Conservation (phyloP, 2,329 filamentous ascomycete genomes). For the Cryoendolithus antarcticus region DNA sequence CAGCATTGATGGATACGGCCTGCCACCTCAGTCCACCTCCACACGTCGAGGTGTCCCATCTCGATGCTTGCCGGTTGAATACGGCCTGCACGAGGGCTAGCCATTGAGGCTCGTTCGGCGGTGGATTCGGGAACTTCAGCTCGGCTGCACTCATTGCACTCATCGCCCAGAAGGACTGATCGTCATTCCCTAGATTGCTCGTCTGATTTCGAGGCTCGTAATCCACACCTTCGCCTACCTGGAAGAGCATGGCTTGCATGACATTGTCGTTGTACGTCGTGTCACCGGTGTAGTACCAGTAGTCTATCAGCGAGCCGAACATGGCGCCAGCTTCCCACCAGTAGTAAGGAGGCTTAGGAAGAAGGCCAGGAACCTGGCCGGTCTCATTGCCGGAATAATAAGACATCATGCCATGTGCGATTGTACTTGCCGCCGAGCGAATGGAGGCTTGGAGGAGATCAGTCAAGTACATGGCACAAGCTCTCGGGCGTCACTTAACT, state of each 20-base stretch:
- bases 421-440: constrained; percentile 28
- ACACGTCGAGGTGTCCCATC: constrained; percentile 27
- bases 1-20: constrained; percentile 34
- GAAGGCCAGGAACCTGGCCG: constrained; percentile 38
- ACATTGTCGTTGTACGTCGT: constrained; percentile 48
- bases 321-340: constrained; percentile 49
- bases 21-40: constrained; percentile 27
- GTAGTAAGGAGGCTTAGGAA: constrained; percentile 61
- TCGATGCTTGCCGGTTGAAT: constrained; percentile 26
- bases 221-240: constrained; percentile 44
- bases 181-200: constrained; percentile 36
- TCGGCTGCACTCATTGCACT: constrained; percentile 45
- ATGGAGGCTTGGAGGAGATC: constrained; percentile 24
- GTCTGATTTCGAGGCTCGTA: constrained; percentile 42
- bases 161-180: constrained; percentile 47
- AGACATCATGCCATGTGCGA: constrained; percentile 38
- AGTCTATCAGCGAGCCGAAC: constrained; percentile 58
- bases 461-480: too few species aligned
- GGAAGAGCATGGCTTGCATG: constrained; percentile 44
- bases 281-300: constrained; percentile 58
- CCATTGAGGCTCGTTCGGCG: constrained; percentile 29
- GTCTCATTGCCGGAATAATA: constrained; percentile 42
- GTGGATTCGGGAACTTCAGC: constrained; percentile 32
- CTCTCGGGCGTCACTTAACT: too few species aligned
- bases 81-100: constrained; percentile 32